These are phyloP conservation scores for Auxenochlorella pyrenoidosa DNA, from an alignment of 139 green algal genomes.

Conservation along the genomic window DNA sequence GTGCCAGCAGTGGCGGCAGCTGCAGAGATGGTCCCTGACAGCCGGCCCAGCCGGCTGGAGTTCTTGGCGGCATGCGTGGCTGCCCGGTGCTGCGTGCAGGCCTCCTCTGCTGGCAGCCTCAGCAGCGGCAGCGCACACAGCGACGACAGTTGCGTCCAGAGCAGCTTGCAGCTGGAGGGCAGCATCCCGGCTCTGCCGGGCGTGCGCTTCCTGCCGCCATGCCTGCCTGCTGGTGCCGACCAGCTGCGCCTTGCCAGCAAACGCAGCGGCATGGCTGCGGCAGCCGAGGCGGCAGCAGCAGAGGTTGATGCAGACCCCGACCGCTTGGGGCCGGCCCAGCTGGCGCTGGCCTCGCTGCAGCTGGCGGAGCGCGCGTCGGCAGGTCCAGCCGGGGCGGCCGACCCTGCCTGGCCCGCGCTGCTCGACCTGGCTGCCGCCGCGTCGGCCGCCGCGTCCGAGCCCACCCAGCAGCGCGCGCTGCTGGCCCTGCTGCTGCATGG, in stretches of 20 bases:
- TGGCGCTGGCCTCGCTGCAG: not conserved
- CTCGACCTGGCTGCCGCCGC: not conserved
- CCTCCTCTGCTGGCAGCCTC: too few relatives aligned
- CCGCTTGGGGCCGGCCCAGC: not conserved
- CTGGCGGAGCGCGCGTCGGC: not conserved
- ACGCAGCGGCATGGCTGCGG: not conserved
- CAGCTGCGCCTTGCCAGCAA: not conserved
- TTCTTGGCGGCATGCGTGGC: constrained; percentile 10
- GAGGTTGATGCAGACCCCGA: not conserved
- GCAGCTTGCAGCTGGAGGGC: not conserved
- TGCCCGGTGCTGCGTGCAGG: not conserved
- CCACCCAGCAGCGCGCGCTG: constrained; percentile 1
- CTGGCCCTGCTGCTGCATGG: constrained; percentile 25
- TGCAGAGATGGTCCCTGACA: too few relatives aligned
- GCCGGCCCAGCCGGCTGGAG: not conserved
- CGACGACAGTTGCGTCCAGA: not conserved
- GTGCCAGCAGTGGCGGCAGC: not conserved
- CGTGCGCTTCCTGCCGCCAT: constrained; percentile 2
- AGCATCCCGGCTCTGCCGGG: not conserved
- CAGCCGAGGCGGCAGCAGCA: not conserved
- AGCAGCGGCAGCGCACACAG: not conserved
- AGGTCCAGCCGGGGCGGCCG: not conserved
- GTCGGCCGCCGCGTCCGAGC: not conserved
- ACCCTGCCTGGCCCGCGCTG: not conserved
- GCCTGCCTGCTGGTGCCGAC: not conserved